Conservation (phyloP, 805 yeast genomes). For the Yarrowia sp. region DNA sequence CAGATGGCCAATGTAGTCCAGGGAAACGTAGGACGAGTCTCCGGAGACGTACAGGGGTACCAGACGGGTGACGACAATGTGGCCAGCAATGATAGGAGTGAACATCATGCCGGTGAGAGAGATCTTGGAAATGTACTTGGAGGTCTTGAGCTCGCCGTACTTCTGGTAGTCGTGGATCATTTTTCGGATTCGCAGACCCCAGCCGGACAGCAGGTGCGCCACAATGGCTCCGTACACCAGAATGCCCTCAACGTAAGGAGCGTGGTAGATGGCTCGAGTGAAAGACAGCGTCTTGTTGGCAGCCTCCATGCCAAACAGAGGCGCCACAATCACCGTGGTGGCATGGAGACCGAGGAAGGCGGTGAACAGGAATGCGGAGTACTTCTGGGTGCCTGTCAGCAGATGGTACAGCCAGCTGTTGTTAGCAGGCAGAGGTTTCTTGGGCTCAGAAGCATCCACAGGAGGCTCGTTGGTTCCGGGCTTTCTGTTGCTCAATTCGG, state of each 20-base stretch:
- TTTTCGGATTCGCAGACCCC: conserved; percentile 54
- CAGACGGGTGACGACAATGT: conserved; percentile 56
- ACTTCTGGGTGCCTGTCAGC: conserved; percentile 45
- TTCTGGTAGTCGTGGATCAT: conserved; percentile 46
- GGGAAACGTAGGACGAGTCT: conserved; percentile 62
- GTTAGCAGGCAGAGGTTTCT: conserved; percentile 6
- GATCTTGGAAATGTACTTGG: conserved; percentile 57
- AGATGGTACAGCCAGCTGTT: conserved; percentile 25
- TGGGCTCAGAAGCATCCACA: neutral
- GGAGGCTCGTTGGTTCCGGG: neutral
- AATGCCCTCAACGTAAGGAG: conserved; percentile 57
- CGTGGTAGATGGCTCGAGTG: conserved; percentile 66
- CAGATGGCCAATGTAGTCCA: conserved; percentile 59
- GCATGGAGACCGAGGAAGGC: conserved; percentile 64
- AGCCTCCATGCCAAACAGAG: conserved; percentile 55
- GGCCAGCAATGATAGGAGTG: conserved; percentile 56
- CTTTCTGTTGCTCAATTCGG: conserved; percentile 13
- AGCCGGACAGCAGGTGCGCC: conserved; percentile 62
- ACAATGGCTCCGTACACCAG: conserved; percentile 56
- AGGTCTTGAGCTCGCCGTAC: conserved; percentile 44
- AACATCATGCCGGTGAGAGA: conserved; percentile 67
- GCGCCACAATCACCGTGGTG: conserved; percentile 60
- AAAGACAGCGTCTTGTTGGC: conserved; percentile 64
- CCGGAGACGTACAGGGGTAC: conserved; percentile 64
- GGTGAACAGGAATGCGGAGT: conserved; percentile 63